Evolutionary conservation across 345 rosid species (phyloP), one percentile per base, ranked within the genome.

Genomic region (Melaleuca quinquenervia): DNA sequence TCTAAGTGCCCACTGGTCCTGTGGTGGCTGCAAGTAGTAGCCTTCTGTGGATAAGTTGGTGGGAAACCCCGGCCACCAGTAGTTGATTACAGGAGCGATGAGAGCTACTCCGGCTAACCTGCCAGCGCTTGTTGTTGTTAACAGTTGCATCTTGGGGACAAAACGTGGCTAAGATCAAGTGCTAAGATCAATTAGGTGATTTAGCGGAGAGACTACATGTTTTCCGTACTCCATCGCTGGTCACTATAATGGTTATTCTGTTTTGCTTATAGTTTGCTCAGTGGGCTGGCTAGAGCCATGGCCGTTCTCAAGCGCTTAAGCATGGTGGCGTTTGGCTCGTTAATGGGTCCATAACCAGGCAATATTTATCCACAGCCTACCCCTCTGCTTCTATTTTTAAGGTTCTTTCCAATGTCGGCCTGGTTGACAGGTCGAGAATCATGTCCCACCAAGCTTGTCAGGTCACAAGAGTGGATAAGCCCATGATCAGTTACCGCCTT

Each of bases 1-100:
- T 26, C 92, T 88, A 10, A 92, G 83, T 8, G 93, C 86, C 96
- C 96, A 93, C 60, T 88, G 96, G 85, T 93, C 96, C 75, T 87
- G 88, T 22, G 89, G 89, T 48, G 82, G 83, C 80, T 82, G 86
- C 44, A 54, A 49, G 84, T 27, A 12, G 56, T 58, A 64, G 14
- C 55, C 82, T 58, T 54, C 75, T 12, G 15, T 2, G 41, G 51
- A 24, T 16, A 32, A 41, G 82, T 85, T 52, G 56, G 84, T 41
- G 0, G 84, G 84, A 56, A 86, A 56, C 27, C 87, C 64, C 0
- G 56, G 82, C 87, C 87, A 86, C 87, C 87, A 86, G 84, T 82
- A 86, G 84, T 86, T 86, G n/a, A 86, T 26, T 7, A 86, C 87
- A 0, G 87, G 84, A 24, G 84, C 50, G 0, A 86, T 54, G n/a